Evolutionary conservation across 352 stramenopile genomes (phyloP).

Genomic region (Phytophthora brassicae): DNA sequence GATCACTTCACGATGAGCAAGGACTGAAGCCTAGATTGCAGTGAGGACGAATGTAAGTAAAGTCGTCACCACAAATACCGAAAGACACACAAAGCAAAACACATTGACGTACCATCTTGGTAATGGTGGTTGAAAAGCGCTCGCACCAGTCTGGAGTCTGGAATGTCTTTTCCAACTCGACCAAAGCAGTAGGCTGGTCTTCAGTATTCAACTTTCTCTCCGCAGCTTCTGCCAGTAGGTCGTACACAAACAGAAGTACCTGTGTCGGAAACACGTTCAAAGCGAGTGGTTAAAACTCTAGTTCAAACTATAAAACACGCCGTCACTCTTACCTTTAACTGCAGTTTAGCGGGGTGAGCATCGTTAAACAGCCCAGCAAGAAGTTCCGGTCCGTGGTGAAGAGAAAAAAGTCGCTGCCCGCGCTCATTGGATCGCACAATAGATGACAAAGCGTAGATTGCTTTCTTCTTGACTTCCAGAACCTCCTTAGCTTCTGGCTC

Average conservation of each 20-base stretch:
- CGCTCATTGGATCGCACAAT: slow-evolving; percentile 68
- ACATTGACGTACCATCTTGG: slow-evolving; percentile 41
- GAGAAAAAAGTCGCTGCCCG: slow-evolving; percentile 64
- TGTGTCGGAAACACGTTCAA: slow-evolving; percentile 12
- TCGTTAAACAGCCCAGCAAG: slow-evolving; percentile 49
- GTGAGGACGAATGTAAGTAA: slow-evolving; percentile 1
- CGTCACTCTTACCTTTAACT: slow-evolving; percentile 59
- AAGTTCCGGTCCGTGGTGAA: slow-evolving; percentile 42
- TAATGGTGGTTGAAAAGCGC: slow-evolving; percentile 51
- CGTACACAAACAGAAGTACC: slow-evolving; percentile 69
- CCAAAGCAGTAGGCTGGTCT: slow-evolving; percentile 30
- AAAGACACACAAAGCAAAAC: not conserved
- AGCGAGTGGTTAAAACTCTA: not conserved
- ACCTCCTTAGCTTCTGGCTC: slow-evolving; percentile 32
- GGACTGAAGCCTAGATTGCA: slow-evolving; percentile 33
- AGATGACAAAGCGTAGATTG: slow-evolving; percentile 76
- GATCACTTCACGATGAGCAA: slow-evolving; percentile 47
- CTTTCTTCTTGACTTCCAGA: slow-evolving; percentile 84
- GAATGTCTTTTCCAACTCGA: slow-evolving; percentile 51
- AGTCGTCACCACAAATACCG: not conserved
- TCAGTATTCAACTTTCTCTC: slow-evolving; percentile 16
- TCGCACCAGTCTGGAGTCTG: slow-evolving; percentile 57
- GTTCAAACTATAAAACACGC: not conserved
- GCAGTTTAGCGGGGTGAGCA: slow-evolving; percentile 44
- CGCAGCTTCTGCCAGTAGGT: slow-evolving; percentile 54